These are phyloP conservation scores for Thalassiosira pacifica DNA, from an alignment of 352 stramenopile genomes.

Conservation along the genomic window DNA sequence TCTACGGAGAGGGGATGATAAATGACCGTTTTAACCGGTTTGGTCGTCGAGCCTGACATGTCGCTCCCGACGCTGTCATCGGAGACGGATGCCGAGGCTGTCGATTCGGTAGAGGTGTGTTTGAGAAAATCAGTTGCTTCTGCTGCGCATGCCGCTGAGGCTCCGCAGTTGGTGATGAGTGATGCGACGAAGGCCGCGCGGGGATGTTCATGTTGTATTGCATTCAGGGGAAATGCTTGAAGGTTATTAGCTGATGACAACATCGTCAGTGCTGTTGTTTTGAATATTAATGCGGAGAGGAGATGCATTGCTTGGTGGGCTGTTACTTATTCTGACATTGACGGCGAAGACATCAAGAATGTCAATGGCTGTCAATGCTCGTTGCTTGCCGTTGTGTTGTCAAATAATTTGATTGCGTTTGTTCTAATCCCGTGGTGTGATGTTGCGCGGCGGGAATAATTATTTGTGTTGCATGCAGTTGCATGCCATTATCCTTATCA, in stretches of 20 bases:
- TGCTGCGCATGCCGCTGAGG: background rate
- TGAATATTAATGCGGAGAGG: no score
- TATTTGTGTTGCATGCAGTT: no score
- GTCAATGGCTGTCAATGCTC: no score
- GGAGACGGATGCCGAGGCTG: background rate
- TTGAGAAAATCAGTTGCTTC: background rate
- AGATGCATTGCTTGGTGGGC: no score
- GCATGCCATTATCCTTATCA: no score
- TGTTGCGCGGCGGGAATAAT: no score
- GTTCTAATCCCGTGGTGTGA: no score
- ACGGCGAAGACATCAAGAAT: no score
- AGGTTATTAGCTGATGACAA: background rate
- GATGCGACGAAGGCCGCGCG: conserved; percentile 13
- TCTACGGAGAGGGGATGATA: conserved; percentile 54
- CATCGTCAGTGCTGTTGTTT: background rate
- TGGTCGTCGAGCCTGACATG: no score
- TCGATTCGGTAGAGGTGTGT: background rate
- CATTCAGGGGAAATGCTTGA: background rate
- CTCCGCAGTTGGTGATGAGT: background rate
- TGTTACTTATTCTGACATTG: no score
- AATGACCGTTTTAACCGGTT: conserved; percentile 14
- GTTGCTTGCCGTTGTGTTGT: no score
- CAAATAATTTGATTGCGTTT: no score
- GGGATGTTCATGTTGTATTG: background rate
- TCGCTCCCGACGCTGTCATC: background rate